Base-by-base conservation (phyloP, 2,329 filamentous ascomycete genomes). In the Fusarium newnesense region DNA sequence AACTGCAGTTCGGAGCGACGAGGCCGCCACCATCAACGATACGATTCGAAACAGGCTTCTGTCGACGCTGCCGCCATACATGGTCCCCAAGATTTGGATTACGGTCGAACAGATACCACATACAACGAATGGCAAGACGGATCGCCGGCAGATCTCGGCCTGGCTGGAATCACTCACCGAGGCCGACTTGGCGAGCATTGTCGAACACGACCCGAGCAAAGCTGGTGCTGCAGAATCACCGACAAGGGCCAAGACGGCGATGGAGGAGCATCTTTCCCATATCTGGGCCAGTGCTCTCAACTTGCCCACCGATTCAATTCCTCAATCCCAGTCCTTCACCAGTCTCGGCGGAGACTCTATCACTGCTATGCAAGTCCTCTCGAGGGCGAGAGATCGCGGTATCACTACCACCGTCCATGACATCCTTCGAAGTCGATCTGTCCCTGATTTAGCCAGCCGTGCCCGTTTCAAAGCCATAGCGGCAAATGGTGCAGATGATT, bases 81-180 rank as follows among this genome's bases (percentile, higher is more conserved):
- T 59, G 56, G 32, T 59, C 11, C 56, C 56, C 18, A 59, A 39
- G 32, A 47, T 59, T 32, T 59, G 56, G 56, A 59, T 59, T 7
- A 36, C 43, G 2, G 42, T 47, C 11, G 56, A 46, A 39, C 24
- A 46, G 3, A 9, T 59, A 4, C 56, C 43, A 39, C 37, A 5
- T 15, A 59, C 42, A 37, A 47, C 7, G 4, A 47, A 37, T 32
- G 43, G 56, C 19, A 59, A 59, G 56, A 59, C 8, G 24, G 56
- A 47, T 37, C 43, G 56, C 19, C 43, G 34, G 3, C 30, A 46
- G n/a, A 59, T 59, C 26, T 47, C 16, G 34, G 10, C 19, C 19
- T 59, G 43, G 56, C 16, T 59, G 13, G 42, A 59, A 30, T 59
- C 43, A 3, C 24, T 59, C 9, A 59, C 56, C 10, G 56, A 59